Conservation (phyloP, 306 rosid species). For the Fagus sylvatica region DNA sequence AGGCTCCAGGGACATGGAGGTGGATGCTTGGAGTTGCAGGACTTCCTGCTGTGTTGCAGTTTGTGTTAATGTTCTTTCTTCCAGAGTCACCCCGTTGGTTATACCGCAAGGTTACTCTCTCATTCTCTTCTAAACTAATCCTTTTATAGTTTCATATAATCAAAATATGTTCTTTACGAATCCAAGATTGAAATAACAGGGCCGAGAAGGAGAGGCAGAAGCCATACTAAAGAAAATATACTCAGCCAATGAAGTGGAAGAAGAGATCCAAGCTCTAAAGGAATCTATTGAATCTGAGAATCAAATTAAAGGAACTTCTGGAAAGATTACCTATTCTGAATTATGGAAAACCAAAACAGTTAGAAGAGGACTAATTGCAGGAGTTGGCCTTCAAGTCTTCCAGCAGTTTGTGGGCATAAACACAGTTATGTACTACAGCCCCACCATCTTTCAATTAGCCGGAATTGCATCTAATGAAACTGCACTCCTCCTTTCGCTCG, state of each 20-base stretch:
- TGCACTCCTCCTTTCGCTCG: slow-evolving; percentile 54
- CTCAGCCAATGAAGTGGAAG: slow-evolving; percentile 37
- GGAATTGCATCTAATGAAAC: slow-evolving; percentile 61
- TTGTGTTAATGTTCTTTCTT: slow-evolving; percentile 42
- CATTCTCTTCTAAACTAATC: background rate
- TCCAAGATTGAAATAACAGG: slow-evolving; percentile 26
- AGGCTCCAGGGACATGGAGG: slow-evolving; percentile 66
- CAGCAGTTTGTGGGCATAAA: slow-evolving; percentile 68
- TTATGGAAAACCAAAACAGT: slow-evolving; percentile 44
- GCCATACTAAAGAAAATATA: slow-evolving; percentile 45
- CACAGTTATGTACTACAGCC: slow-evolving; percentile 69
- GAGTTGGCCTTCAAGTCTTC: slow-evolving; percentile 60
- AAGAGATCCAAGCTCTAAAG: slow-evolving; percentile 38
- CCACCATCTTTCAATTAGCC: slow-evolving; percentile 55
- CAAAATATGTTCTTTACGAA: background rate
- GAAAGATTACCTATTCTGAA: slow-evolving; percentile 20
- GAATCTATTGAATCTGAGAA: slow-evolving; percentile 48
- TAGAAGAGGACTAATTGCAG: slow-evolving; percentile 57
- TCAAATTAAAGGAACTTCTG: slow-evolving; percentile 14
- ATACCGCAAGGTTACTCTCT: slow-evolving; percentile 46
- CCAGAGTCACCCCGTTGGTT: slow-evolving; percentile 80
- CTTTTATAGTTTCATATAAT: background rate
- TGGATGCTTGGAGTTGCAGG: slow-evolving; percentile 82
- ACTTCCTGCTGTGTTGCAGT: slow-evolving; percentile 50
- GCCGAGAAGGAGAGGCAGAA: slow-evolving; percentile 49